Evolutionary conservation across 345 rosid genomes (phyloP).

Genomic region (Salix dunnii): DNA sequence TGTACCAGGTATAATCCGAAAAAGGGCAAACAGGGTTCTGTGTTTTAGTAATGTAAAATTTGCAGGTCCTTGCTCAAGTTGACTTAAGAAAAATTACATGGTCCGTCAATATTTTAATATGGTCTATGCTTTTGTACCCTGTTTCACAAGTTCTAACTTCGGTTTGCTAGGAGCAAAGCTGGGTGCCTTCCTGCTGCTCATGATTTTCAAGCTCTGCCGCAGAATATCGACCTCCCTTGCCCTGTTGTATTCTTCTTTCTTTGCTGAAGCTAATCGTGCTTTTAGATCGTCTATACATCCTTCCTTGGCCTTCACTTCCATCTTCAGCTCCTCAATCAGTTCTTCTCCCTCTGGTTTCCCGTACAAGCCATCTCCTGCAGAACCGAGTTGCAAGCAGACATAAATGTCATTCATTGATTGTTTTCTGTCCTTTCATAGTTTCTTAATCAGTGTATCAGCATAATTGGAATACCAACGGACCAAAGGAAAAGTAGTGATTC

Average conservation of each 20-base stretch:
- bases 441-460: background rate
- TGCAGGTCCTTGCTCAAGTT: background rate
- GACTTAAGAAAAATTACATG: background rate
- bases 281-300: constrained; percentile 46
- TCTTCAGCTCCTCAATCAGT: constrained; percentile 48
- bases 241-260: constrained; percentile 42
- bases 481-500: background rate
- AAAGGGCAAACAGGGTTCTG: background rate
- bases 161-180: constrained; percentile 7
- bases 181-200: constrained; percentile 29
- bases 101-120: background rate
- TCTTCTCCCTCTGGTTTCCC: constrained; percentile 49
- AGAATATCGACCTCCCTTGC: constrained; percentile 65
- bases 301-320: constrained; percentile 49
- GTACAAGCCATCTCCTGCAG: constrained; percentile 37
- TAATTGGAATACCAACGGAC: background rate
- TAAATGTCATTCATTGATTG: background rate
- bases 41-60: background rate
- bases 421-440: background rate
- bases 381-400: background rate
- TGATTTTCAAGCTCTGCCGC: constrained; percentile 66
- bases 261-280: constrained; percentile 36
- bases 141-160: constrained; percentile 9
- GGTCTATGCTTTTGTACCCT: background rate
- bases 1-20: too few species aligned